phyloP scores from a whole-genome alignment of 2,329 filamentous ascomycete genomes.

The Fusarium sp. region DNA sequence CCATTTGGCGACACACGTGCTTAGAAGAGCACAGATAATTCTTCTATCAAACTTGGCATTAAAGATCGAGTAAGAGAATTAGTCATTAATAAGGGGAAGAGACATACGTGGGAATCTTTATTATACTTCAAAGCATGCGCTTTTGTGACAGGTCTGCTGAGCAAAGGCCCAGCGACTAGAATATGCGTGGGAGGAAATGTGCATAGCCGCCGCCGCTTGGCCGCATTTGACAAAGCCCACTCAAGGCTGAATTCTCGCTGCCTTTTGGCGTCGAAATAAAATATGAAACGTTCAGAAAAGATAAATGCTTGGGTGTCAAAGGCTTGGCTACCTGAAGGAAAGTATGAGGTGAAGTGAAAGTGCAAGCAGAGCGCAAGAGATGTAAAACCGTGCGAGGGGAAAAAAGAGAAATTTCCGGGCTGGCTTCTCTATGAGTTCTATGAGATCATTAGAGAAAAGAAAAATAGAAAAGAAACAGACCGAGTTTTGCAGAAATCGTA shows the following conservation, averaged over 20 bases:
- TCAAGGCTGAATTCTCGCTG: not conserved
- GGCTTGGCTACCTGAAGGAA: not conserved
- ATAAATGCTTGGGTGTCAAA: not conserved
- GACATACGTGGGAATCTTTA: not conserved
- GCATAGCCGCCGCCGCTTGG: conserved; percentile 35
- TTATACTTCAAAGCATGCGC: conserved; percentile 22
- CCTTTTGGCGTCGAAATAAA: not conserved
- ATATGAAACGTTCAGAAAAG: not conserved
- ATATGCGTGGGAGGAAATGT: not conserved
- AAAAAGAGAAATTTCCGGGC: not conserved
- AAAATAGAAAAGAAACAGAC: not conserved
- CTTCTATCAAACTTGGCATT: conserved; percentile 4
- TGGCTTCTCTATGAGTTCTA: not conserved
- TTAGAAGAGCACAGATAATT: not conserved
- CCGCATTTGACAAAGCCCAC: not conserved
- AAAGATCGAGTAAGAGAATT: not conserved
- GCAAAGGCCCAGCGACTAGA: conserved; percentile 24
- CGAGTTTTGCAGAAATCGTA: not conserved
- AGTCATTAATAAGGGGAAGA: not conserved
- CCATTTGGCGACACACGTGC: conserved; percentile 39
- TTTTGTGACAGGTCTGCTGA: conserved; percentile 12
- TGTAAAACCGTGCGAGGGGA: not conserved
- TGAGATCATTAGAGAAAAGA: not conserved
- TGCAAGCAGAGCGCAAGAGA: not conserved
- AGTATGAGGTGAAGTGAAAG: not conserved